These are phyloP conservation scores for Globisporangium lucens DNA, from an alignment of 352 stramenopile species.

Conservation along the genomic window DNA sequence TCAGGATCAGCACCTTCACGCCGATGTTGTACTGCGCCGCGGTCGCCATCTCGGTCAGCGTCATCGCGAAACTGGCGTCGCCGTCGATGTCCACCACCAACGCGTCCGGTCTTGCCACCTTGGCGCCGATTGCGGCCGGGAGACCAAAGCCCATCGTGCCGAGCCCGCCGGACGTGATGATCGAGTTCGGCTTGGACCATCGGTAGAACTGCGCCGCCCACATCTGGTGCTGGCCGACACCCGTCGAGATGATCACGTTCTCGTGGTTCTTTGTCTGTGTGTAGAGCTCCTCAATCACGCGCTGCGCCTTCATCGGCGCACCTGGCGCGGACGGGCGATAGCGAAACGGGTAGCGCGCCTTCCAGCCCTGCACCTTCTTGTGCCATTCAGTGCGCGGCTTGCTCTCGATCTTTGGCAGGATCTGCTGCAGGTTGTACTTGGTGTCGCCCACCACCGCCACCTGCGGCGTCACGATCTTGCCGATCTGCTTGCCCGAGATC, in stretches of 20 bases:
- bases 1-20: conserved; percentile 95
- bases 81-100: conserved; percentile 93
- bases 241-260: conserved; percentile 93
- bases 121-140: conserved; percentile 92
- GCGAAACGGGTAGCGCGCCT: conserved; percentile 92
- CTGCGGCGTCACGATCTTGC: conserved; percentile 84
- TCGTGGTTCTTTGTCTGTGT: conserved; percentile 90
- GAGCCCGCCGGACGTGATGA: conserved; percentile 92
- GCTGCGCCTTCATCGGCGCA: conserved; percentile 91
- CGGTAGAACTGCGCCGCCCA: conserved; percentile 95
- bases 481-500: conserved; percentile 86
- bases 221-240: conserved; percentile 97
- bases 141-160: conserved; percentile 96
- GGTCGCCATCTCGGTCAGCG: conserved; percentile 94
- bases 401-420: conserved; percentile 73
- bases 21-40: conserved; percentile 92
- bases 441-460: conserved; percentile 74
- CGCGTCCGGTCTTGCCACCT: conserved; percentile 87
- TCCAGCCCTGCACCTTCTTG: conserved; percentile 87
- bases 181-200: conserved; percentile 92
- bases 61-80: conserved; percentile 97
- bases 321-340: conserved; percentile 76
- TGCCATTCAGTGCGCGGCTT: conserved; percentile 90
- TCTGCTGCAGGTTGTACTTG: conserved; percentile 92
- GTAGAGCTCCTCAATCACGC: conserved; percentile 93